Conservation (phyloP, 2,329 filamentous ascomycete species). For the Diaporthe vexans region DNA sequence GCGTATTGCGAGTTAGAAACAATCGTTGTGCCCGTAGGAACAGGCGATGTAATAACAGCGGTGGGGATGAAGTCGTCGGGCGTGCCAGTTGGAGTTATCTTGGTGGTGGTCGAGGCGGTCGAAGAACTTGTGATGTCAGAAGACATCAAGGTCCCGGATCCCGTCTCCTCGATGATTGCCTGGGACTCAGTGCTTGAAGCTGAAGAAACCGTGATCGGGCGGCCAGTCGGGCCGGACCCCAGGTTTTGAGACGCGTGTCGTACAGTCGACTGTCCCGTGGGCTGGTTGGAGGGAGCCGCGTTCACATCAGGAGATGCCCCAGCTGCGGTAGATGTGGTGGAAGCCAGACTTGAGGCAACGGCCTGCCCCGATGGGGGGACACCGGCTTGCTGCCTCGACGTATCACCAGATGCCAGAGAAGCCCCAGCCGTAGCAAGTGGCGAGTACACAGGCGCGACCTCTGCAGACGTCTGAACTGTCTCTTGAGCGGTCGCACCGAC, state of each 20-base stretch:
- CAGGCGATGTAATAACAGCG: constrained; percentile 48
- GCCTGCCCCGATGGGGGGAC: not conserved
- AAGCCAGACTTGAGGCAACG: not conserved
- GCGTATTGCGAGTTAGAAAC: constrained; percentile 59
- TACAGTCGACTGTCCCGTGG: constrained; percentile 5
- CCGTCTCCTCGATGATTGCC: not conserved
- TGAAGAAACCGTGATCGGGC: constrained; percentile 22
- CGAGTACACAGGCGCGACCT: not conserved
- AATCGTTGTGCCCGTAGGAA: constrained; percentile 52
- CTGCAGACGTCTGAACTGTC: not conserved
- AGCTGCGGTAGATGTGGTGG: not conserved
- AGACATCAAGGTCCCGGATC: not conserved
- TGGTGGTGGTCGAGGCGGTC: not conserved
- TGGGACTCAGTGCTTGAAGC: constrained; percentile 37
- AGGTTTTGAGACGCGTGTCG: constrained; percentile 3
- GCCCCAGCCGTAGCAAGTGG: not conserved
- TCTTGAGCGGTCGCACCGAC: constrained; percentile 1
- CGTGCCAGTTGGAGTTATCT: constrained; percentile 52
- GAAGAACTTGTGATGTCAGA: constrained; percentile 25
- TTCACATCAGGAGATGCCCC: not conserved
- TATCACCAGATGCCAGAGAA: constrained; percentile 13
- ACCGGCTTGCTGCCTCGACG: not conserved
- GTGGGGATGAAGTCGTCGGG: constrained; percentile 59
- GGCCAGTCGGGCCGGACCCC: not conserved
- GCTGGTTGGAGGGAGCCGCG: not conserved